Evolutionary conservation across 106 monocot species (phyloP), one percentile per base, ranked within the genome.

Genomic region (Dioscorea alata): DNA sequence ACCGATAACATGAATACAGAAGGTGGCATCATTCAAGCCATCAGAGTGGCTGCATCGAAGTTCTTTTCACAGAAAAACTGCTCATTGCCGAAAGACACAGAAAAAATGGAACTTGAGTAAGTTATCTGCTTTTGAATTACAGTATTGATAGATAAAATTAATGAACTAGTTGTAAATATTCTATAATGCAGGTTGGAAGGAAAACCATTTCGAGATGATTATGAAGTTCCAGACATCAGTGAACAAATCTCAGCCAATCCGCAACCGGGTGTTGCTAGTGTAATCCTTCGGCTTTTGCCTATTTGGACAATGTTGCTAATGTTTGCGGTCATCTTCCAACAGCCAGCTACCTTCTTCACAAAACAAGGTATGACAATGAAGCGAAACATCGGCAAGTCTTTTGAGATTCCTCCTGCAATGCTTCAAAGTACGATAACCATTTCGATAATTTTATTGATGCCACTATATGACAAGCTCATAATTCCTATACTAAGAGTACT

Each of bases 291-390:
- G 77, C 84, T 97, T 7, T 31, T 83, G 4, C 97, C 97, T 1
- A 79, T 86, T 21, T 97, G 97, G 97, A 33, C 60, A 19, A 68
- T 68, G 70, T 86, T 97, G 18, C 89, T 97, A 2, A 89, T 87
- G 89, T 97, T 97, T 63, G 97, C 97, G 10, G 92, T 97, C 52
- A 92, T 92, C 42, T 97, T 97, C 65, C 97, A 97, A 67, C 97
- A 80, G n/a, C 97, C 97, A 0, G 69, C 80, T 3, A 97, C 97
- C 17, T 92, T 97, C 82, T 97, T 97, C 84, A 92, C 89, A 4
- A 85, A 85, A 54, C 97, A 97, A 75, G 97, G 97, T 48, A 78
- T 75, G 73, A 70, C 69, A 24, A 97, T 97, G 97, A 72, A 76
- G 32, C 89, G 76, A 50, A 78, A 34, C 33, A 76, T 96, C 12